A percentile compares a stretch with the other conserved stretches of the same genome.
phyloP scores from a whole-genome alignment of 345 rosid genomes.

The Erucastrum elatum region DNA sequence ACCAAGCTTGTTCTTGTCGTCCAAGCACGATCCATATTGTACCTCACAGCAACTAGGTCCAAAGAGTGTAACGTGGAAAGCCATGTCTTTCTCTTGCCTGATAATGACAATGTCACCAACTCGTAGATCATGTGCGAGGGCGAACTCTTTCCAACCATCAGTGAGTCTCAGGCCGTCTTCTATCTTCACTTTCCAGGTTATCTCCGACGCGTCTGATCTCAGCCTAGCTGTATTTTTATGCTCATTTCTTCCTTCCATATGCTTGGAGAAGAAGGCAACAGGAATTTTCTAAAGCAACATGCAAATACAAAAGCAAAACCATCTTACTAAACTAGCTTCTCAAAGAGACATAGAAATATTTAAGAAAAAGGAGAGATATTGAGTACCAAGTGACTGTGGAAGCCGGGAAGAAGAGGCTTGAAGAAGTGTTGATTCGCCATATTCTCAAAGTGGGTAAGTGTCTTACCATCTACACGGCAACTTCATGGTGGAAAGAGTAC shows the following conservation, averaged over 20 bases:
- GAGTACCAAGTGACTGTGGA: conserved; percentile 21
- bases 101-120: conserved; percentile 11
- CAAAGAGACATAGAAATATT: neutral
- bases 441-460: neutral
- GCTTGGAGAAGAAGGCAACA: conserved; percentile 18
- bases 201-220: conserved; percentile 25
- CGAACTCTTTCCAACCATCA: conserved; percentile 29
- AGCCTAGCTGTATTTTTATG: neutral
- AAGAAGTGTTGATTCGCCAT: conserved; percentile 30
- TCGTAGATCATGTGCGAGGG: conserved; percentile 26
- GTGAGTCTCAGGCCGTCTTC: conserved; percentile 28
- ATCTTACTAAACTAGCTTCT: neutral
- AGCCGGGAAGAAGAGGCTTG: conserved; percentile 29
- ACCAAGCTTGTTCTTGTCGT: neutral
- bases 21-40: conserved; percentile 12
- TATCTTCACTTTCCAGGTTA: conserved; percentile 26
- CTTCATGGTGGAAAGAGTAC: neutral
- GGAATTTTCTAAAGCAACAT: conserved; percentile 28
- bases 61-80: conserved; percentile 8
- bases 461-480: neutral
- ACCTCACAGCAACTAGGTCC: conserved; percentile 32
- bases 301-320: neutral
- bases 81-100: conserved; percentile 19
- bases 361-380: neutral
- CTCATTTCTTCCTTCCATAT: conserved; percentile 6